Base-by-base conservation (phyloP, 805 yeast species). In the Kodamaea hsintzibuensis region DNA sequence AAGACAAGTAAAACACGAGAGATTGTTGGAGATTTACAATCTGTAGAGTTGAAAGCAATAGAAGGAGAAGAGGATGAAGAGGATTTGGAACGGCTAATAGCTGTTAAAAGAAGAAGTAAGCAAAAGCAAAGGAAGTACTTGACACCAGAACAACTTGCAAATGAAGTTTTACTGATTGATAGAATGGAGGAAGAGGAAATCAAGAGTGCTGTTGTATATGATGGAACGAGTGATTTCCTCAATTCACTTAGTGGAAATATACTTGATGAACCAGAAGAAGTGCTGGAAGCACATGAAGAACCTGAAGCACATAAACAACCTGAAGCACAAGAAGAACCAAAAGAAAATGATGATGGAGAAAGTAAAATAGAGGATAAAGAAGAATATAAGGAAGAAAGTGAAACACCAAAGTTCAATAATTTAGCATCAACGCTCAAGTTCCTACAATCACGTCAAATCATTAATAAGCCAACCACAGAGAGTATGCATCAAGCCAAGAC, bases 201-300 rank as follows among this genome's bases (percentile, higher is more conserved):
- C 14, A 55, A 51, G 18, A 37, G 40, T 2, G 62, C 60, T 2
- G 40, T 60, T 27, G 60, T 64, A 2, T 64, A 58, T 18, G 53
- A 80, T 58, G 80, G 73, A 19, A 80, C 80, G 1, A 65, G 66
- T 27, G 81, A 76, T 33, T 77, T 78, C 55, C 60, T 65, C 56
- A 62, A 59, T 17, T 55, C 61, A 10, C 60, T 69, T 46, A 65
- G 70, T 33, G 64, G 59, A 27, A 61, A 59, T 13, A 17, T 18
- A 76, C 69, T 47, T 4, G 69, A 61, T 40, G 69, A 69, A n/a
- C n/a, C n/a, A n/a, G n/a, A n/a, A n/a, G n/a, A n/a, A n/a, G n/a
- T n/a, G n/a, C n/a, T n/a, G n/a, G n/a, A n/a, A n/a, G n/a, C n/a
- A n/a, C n/a, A n/a, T 19, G 51, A 35, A 7, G 19, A 10, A 14